phyloP scores from a whole-genome alignment of 129 eudicot species.

The Flaveria bidentis region DNA sequence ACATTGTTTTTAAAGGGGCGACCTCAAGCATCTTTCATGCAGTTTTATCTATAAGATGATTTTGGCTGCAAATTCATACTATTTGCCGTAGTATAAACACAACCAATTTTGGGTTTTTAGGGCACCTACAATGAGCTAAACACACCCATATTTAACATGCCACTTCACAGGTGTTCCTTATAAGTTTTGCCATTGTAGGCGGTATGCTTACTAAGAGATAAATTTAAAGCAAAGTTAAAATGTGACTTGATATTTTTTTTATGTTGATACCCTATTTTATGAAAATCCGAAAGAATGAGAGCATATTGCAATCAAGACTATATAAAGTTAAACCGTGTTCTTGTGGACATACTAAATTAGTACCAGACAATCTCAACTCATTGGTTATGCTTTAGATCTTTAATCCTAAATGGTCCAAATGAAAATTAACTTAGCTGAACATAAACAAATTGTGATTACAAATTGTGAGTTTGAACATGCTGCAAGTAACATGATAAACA shows the following conservation, averaged over 20 bases:
- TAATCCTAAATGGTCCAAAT: neutral
- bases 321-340: neutral
- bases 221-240: neutral
- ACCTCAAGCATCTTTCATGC: neutral
- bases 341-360: neutral
- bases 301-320: neutral
- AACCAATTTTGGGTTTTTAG: neutral
- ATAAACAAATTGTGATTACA: too few species aligned
- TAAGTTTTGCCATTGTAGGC: neutral
- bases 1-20: neutral
- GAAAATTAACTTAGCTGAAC: neutral
- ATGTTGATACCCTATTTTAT: neutral
- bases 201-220: neutral
- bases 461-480: too few species aligned
- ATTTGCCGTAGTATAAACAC: neutral
- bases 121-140: conserved; percentile 4
- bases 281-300: neutral
- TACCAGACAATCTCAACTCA: neutral
- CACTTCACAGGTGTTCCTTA: neutral
- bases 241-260: neutral
- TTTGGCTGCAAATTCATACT: neutral
- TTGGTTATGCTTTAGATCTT: neutral
- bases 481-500: too few species aligned
- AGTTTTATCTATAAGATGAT: neutral
- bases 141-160: neutral